Conservation (phyloP, 306 rosid genomes). For the Medicago arabica region DNA sequence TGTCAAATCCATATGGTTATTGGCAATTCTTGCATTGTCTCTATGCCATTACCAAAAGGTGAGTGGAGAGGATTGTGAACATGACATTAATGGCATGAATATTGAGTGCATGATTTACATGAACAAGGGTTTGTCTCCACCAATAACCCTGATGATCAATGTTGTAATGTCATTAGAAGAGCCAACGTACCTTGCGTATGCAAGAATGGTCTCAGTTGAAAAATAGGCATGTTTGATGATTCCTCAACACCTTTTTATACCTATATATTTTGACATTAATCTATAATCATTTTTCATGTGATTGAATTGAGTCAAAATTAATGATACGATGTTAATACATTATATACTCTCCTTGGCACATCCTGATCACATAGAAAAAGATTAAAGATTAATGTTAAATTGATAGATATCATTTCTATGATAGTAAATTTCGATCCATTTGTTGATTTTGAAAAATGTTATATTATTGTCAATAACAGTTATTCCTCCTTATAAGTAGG, state of each 20-base stretch:
- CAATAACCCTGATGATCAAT: constrained; percentile 5
- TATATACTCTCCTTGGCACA: too few species aligned
- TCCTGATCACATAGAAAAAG: too few species aligned
- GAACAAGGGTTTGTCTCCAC: not conserved
- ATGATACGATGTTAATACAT: too few species aligned
- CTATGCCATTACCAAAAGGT: not conserved
- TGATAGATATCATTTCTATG: too few species aligned
- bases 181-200: constrained; percentile 43
- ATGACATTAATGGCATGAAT: constrained; percentile 12
- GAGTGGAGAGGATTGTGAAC: constrained; percentile 34
- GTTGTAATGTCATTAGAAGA: constrained; percentile 9
- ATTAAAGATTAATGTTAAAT: too few species aligned
- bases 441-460: too few species aligned
- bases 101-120: constrained; percentile 46
- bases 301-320: too few species aligned
- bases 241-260: not conserved
- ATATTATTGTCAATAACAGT: too few species aligned
- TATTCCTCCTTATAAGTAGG: too few species aligned
- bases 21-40: not conserved
- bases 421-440: too few species aligned
- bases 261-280: too few species aligned
- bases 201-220: constrained; percentile 6
- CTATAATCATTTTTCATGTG: too few species aligned
- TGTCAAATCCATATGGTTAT: not conserved
- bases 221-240: not conserved